Conservation (phyloP, 192 early-diverging fungal genomes). For the Radiomyces spectabilis region DNA sequence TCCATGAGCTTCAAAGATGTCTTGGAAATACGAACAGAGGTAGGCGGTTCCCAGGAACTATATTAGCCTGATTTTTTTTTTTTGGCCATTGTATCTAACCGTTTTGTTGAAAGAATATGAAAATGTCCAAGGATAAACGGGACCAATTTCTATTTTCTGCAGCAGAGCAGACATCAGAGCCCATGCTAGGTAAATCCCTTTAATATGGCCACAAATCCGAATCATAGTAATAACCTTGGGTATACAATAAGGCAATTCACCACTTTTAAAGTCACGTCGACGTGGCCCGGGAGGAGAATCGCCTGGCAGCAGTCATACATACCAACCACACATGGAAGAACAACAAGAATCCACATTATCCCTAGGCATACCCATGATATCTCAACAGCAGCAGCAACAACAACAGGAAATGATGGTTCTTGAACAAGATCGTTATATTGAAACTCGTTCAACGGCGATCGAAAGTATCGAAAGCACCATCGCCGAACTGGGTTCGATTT, state of each 20-base stretch:
- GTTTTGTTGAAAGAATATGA: slow-evolving; percentile 68
- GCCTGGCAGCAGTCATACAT: slow-evolving; percentile 1
- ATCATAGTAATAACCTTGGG: too few species aligned
- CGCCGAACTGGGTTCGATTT: slow-evolving; percentile 88
- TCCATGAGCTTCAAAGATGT: slow-evolving; percentile 90
- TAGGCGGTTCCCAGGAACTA: neutral
- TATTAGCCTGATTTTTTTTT: neutral
- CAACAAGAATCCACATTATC: slow-evolving; percentile 34
- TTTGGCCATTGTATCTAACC: too few species aligned
- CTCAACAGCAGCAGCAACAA: slow-evolving; percentile 47
- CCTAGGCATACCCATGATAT: slow-evolving; percentile 37
- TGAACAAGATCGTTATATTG: slow-evolving; percentile 76
- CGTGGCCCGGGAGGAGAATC: slow-evolving; percentile 19
- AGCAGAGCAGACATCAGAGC: slow-evolving; percentile 28
- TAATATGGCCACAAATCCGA: too few species aligned
- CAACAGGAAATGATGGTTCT: slow-evolving; percentile 63
- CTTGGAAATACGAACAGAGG: slow-evolving; percentile 86
- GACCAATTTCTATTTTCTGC: slow-evolving; percentile 82
- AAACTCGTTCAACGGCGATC: slow-evolving; percentile 84
- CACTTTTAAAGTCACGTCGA: slow-evolving; percentile 46
- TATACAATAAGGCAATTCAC: slow-evolving; percentile 51
- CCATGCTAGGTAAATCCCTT: slow-evolving; percentile 20
- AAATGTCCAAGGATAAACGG: slow-evolving; percentile 77
- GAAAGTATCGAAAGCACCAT: slow-evolving; percentile 96
- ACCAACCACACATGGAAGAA: neutral